These are phyloP conservation scores for Trichoderma polysporum DNA, from an alignment of 2,329 filamentous ascomycete genomes.

Conservation along the genomic window DNA sequence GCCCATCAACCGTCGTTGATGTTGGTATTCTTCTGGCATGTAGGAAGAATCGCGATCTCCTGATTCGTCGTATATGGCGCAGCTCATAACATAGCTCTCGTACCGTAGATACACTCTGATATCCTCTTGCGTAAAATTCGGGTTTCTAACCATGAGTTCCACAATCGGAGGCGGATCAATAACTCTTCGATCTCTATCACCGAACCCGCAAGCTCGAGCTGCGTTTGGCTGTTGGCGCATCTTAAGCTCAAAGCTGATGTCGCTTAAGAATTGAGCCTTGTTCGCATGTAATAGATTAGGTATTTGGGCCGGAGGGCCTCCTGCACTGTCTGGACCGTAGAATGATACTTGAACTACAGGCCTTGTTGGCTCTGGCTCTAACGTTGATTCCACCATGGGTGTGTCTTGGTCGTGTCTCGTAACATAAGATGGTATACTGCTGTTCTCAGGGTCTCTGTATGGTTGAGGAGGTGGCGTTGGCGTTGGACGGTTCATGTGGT, in stretches of 20 bases:
- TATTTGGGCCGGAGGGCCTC: conserved; percentile 19
- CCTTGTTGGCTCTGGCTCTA: conserved; percentile 3
- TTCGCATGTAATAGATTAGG: conserved; percentile 31
- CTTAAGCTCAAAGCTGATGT: conserved; percentile 33
- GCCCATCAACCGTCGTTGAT: conserved; percentile 76
- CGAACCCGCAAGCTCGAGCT: conserved; percentile 78
- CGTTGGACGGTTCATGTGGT: conserved; percentile 3
- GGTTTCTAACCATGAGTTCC: conserved; percentile 65
- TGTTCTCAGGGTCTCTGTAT: neutral
- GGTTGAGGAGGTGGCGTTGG: neutral
- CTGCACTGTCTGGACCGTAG: neutral
- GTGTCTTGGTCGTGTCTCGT: neutral
- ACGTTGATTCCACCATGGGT: neutral
- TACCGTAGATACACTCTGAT: conserved; percentile 52
- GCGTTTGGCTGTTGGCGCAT: conserved; percentile 78
- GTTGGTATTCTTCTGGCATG: conserved; percentile 69
- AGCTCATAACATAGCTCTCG: conserved; percentile 71
- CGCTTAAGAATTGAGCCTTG: conserved; percentile 24
- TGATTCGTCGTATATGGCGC: conserved; percentile 70
- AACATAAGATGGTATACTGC: neutral
- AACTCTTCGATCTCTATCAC: conserved; percentile 76
- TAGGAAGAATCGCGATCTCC: conserved; percentile 67
- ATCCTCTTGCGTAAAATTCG: conserved; percentile 55
- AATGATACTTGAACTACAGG: neutral
- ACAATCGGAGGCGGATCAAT: conserved; percentile 84